phyloP scores from a whole-genome alignment of 2,329 filamentous ascomycete species.

The Corynespora cassiicola region DNA sequence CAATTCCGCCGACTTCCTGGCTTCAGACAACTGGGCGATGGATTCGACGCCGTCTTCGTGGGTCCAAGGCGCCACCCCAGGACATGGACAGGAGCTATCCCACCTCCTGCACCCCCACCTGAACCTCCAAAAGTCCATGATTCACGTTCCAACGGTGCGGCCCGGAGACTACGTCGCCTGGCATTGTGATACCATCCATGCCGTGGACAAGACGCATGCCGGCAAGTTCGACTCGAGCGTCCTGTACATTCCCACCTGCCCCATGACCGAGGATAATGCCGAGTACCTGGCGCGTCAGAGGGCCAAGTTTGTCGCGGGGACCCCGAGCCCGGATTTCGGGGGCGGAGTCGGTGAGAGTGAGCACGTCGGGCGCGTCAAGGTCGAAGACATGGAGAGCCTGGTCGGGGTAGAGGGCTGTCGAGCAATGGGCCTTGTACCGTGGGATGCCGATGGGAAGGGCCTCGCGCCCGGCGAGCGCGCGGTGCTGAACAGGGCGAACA shows the following conservation, averaged over 20 bases:
- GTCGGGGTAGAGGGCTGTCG: slow-evolving; percentile 57
- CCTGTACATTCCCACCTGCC: slow-evolving; percentile 87
- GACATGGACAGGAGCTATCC: slow-evolving; percentile 73
- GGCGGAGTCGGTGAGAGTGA: slow-evolving; percentile 68
- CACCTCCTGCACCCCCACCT: slow-evolving; percentile 72
- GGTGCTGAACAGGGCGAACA: slow-evolving; percentile 60
- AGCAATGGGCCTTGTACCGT: slow-evolving; percentile 61
- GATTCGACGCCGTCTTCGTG: slow-evolving; percentile 60
- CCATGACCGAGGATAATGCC: slow-evolving; percentile 77
- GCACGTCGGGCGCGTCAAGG: slow-evolving; percentile 51
- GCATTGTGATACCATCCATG: slow-evolving; percentile 84
- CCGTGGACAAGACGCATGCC: slow-evolving; percentile 79
- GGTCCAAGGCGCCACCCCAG: slow-evolving; percentile 74
- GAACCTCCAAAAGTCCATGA: slow-evolving; percentile 71
- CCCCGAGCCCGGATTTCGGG: slow-evolving; percentile 56
- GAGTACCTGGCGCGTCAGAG: slow-evolving; percentile 74
- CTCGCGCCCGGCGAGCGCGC: slow-evolving; percentile 59
- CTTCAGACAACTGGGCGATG: slow-evolving; percentile 67
- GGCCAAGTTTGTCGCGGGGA: slow-evolving; percentile 71
- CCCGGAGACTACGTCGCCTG: slow-evolving; percentile 79
- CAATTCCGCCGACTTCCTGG: slow-evolving; percentile 51
- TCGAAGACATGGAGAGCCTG: slow-evolving; percentile 46
- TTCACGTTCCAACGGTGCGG: slow-evolving; percentile 70
- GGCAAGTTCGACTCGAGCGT: slow-evolving; percentile 80
- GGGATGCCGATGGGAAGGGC: slow-evolving; percentile 55